Conservation (phyloP, 768 basidiomycete genomes). For the Russula emetica region DNA sequence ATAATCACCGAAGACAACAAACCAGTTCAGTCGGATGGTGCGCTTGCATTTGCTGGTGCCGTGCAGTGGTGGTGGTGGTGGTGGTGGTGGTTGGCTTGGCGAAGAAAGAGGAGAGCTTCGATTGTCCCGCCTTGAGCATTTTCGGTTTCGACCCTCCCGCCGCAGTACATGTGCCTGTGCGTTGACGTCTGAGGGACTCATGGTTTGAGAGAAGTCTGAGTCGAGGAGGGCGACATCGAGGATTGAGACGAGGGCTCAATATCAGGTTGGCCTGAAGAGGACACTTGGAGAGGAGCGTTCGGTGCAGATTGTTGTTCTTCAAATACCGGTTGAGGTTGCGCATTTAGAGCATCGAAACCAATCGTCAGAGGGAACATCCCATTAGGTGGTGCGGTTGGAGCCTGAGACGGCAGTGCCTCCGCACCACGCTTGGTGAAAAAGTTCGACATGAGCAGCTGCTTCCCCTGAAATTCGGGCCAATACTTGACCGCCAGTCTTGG, state of each 20-base stretch:
- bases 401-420: slow-evolving; percentile 14
- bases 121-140: slow-evolving; percentile 32
- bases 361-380: not conserved
- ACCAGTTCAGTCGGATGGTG: not conserved
- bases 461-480: slow-evolving; percentile 86
- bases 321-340: not conserved
- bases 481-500: slow-evolving; percentile 74
- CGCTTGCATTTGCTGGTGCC: slow-evolving; percentile 2
- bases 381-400: slow-evolving; percentile 5
- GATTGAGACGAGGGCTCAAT: not conserved
- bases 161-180: not conserved
- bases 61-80: no score
- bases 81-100: slow-evolving; percentile 28
- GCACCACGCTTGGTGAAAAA: slow-evolving; percentile 67
- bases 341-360: slow-evolving; percentile 15
- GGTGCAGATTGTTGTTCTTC: not conserved
- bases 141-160: slow-evolving; percentile 29
- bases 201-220: slow-evolving; percentile 4
- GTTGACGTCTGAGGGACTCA: slow-evolving; percentile 19
- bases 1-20: slow-evolving; percentile 27
- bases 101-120: slow-evolving; percentile 38
- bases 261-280: slow-evolving; percentile 11
- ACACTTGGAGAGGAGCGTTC: not conserved
- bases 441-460: slow-evolving; percentile 72
- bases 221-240: not conserved